Evolutionary conservation across 1,139 yeast species (phyloP).

Genomic region (Yamadazyma atmosphaerica): DNA sequence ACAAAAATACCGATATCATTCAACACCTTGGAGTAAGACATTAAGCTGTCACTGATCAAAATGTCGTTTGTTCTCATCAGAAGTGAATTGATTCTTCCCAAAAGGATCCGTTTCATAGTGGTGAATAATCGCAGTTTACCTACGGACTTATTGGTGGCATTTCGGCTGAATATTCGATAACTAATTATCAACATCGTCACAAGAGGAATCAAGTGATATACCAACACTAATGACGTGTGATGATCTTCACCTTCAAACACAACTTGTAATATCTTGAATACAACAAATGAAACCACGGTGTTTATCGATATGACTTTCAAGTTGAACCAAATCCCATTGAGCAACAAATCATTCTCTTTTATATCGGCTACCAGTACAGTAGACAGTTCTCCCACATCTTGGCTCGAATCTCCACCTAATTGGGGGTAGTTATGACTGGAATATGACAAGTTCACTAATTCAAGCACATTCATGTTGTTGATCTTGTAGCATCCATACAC

Average conservation of each 20-base stretch:
- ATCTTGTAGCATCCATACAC: conserved; percentile 25
- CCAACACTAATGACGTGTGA: conserved; percentile 11
- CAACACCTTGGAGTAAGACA: conserved; percentile 74
- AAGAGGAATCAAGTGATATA: conserved; percentile 21
- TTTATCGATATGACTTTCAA: conserved; percentile 22
- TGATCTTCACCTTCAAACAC: conserved; percentile 13
- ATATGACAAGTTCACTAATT: conserved; percentile 40
- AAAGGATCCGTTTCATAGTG: conserved; percentile 52
- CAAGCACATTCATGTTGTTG: conserved; percentile 32
- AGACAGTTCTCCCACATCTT: conserved; percentile 34
- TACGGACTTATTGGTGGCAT: conserved; percentile 11
- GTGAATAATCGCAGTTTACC: conserved; percentile 49
- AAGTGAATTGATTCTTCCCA: conserved; percentile 55
- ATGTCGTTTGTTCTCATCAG: conserved; percentile 75
- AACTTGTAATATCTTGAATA: conserved; percentile 22
- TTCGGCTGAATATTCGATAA: conserved; percentile 19
- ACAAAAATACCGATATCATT: conserved; percentile 61
- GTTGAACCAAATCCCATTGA: conserved; percentile 35
- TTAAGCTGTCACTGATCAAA: conserved; percentile 74
- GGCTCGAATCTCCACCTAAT: conserved; percentile 18
- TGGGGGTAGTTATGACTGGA: conserved; percentile 37
- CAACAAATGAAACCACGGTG: conserved; percentile 22
- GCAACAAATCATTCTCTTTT: conserved; percentile 32
- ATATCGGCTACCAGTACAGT: conserved; percentile 31
- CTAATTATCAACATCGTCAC: conserved; percentile 19